Conservation (phyloP, 768 basidiomycete species). For the Leucocoprinus sp. region DNA sequence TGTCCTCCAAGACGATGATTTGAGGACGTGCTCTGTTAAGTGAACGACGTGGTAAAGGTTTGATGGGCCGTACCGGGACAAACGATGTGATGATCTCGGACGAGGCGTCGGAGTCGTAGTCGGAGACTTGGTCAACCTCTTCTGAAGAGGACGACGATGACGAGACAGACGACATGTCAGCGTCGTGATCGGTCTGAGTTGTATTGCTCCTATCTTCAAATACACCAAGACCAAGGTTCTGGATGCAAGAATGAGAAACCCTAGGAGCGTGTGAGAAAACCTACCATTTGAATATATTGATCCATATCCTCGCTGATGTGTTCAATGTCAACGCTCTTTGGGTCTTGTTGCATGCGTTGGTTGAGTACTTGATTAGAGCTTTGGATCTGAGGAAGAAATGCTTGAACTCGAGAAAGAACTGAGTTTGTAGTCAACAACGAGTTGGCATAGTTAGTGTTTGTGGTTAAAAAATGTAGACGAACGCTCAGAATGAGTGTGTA, state of each 20-base stretch:
- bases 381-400: conserved; percentile 59
- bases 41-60: conserved; percentile 37
- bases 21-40: conserved; percentile 6
- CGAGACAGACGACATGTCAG: conserved; percentile 21
- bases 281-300: conserved; percentile 61
- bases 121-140: conserved; percentile 23
- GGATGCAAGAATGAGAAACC: conserved; percentile 1
- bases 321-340: conserved; percentile 63
- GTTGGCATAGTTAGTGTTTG: background rate
- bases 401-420: conserved; percentile 62
- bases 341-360: conserved; percentile 37
- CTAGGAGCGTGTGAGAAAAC: conserved; percentile 10
- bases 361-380: conserved; percentile 53
- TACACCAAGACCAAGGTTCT: conserved; percentile 62
- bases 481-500: conserved; percentile 44
- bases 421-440: background rate
- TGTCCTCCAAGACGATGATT: conserved; percentile 7
- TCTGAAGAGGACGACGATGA: conserved; percentile 20
- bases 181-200: conserved; percentile 19
- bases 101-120: conserved; percentile 24
- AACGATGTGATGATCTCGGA: conserved; percentile 35
- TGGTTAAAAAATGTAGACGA: conserved; percentile 16
- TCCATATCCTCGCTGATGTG: conserved; percentile 39
- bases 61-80: conserved; percentile 32
- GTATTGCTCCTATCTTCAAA: conserved; percentile 35